phyloP scores from a whole-genome alignment of 257 asterid species.

The Anisodus tanguticus region DNA sequence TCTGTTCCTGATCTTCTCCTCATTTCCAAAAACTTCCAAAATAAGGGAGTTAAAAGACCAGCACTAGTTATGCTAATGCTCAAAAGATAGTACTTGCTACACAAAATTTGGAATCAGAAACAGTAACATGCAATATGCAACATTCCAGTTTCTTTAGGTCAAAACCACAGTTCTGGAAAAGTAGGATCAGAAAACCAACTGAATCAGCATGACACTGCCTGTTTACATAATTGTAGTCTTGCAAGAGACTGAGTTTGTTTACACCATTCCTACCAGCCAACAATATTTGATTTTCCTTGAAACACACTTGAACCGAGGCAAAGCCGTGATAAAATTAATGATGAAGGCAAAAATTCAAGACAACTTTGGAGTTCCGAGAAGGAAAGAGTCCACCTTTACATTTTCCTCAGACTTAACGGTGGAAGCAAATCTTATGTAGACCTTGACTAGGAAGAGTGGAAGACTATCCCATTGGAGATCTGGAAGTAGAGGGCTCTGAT shows the following conservation, averaged over 20 bases:
- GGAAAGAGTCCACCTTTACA: background rate
- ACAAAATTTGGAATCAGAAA: background rate
- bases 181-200: background rate
- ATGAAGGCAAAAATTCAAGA: background rate
- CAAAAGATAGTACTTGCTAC: background rate
- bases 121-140: background rate
- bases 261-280: background rate
- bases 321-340: background rate
- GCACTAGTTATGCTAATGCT: background rate
- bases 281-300: background rate
- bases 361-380: background rate
- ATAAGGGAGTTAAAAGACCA: background rate
- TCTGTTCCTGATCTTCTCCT: background rate
- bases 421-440: background rate
- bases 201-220: background rate
- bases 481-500: background rate
- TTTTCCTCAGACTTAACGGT: background rate
- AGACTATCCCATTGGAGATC: background rate
- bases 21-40: background rate
- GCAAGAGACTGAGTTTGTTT: background rate
- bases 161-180: background rate
- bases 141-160: background rate
- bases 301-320: background rate
- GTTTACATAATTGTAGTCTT: background rate
- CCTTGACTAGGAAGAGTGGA: background rate